Evolutionary conservation across 768 basidiomycete genomes (phyloP).

Genomic region (Pluteus cervinus): DNA sequence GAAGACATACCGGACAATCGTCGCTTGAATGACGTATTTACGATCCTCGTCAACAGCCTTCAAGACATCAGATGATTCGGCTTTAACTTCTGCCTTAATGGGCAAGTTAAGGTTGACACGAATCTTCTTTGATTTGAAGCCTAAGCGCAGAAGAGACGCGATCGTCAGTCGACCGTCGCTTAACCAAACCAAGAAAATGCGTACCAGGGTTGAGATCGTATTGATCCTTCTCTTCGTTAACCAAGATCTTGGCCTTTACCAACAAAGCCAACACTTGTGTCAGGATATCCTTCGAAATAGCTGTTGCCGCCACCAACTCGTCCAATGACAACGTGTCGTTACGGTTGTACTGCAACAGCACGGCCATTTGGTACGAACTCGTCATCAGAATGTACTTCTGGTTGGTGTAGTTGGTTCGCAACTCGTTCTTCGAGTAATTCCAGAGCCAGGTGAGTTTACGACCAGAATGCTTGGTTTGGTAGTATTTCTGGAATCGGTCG

Average conservation of each 20-base stretch:
- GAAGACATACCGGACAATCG: constrained; percentile 67
- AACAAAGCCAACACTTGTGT: constrained; percentile 65
- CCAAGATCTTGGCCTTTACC: constrained; percentile 83
- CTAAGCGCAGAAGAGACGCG: constrained; percentile 26
- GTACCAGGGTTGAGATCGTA: constrained; percentile 84
- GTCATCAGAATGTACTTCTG: constrained; percentile 98
- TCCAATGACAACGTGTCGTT: constrained; percentile 81
- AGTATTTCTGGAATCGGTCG: constrained; percentile 91
- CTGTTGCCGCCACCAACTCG: constrained; percentile 75
- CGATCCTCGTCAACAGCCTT: constrained; percentile 97
- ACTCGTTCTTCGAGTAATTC: constrained; percentile 97
- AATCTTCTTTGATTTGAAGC: constrained; percentile 92
- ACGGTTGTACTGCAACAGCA: constrained; percentile 90
- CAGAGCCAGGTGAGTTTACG: constrained; percentile 97
- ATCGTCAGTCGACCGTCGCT: background rate
- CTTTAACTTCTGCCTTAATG: constrained; percentile 92
- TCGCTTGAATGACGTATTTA: constrained; percentile 93
- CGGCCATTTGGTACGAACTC: constrained; percentile 96
- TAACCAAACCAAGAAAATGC: too few relatives aligned
- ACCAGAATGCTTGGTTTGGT: constrained; percentile 91
- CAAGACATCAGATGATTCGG: constrained; percentile 82
- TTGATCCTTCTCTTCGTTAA: constrained; percentile 83
- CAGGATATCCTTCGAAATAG: constrained; percentile 75
- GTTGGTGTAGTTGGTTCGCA: constrained; percentile 88
- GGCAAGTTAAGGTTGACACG: constrained; percentile 87